These are phyloP conservation scores for Liquidambar formosana DNA, from an alignment of 164 flowering plant genomes.

Conservation along the genomic window DNA sequence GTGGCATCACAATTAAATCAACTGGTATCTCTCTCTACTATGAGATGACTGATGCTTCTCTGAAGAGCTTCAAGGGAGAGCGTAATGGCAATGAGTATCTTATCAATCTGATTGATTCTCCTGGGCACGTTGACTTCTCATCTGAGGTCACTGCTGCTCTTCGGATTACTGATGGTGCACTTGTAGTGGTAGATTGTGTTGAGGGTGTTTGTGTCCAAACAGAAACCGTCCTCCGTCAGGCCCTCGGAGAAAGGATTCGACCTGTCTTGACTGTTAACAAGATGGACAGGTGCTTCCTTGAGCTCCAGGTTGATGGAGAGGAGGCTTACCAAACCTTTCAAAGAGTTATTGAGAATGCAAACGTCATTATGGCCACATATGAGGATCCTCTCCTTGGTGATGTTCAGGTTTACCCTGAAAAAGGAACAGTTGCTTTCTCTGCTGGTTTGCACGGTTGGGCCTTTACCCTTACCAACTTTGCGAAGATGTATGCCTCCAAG, in stretches of 20 bases:
- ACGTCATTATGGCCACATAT: conserved; percentile 58
- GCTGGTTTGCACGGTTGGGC: conserved; percentile 67
- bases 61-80: conserved; percentile 47
- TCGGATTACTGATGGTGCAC: conserved; percentile 63
- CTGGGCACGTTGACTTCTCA: conserved; percentile 61
- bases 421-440: conserved; percentile 58
- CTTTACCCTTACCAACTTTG: conserved; percentile 52
- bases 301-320: conserved; percentile 64
- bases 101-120: conserved; percentile 62
- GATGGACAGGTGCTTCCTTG: conserved; percentile 68
- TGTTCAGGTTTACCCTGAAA: conserved; percentile 55
- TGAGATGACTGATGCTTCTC: conserved; percentile 42
- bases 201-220: conserved; percentile 66
- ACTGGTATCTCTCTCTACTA: conserved; percentile 63
- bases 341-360: conserved; percentile 57
- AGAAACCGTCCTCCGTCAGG: conserved; percentile 57
- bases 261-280: conserved; percentile 62
- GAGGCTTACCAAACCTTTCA: conserved; percentile 56
- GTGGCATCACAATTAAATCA: conserved; percentile 62
- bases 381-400: conserved; percentile 56
- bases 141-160: conserved; percentile 64
- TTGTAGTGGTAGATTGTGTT: conserved; percentile 56
- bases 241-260: conserved; percentile 55
- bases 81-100: conserved; percentile 53
- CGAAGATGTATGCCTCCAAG: conserved; percentile 58